These are phyloP conservation scores for Aspergillus cejpii DNA, from an alignment of 2,329 filamentous ascomycete species.

Conservation along the genomic window DNA sequence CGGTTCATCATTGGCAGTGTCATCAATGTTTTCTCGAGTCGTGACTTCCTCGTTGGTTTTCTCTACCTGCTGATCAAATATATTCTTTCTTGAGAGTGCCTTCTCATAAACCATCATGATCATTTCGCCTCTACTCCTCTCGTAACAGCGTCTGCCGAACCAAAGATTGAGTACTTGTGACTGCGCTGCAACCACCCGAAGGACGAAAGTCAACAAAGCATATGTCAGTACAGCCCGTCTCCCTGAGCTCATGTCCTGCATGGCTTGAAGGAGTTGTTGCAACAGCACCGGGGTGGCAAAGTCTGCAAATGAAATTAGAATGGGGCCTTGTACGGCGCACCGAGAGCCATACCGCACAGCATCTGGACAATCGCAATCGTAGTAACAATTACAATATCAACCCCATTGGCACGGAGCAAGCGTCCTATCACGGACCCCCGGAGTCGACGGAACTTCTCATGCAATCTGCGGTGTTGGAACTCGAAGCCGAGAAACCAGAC, in stretches of 20 bases:
- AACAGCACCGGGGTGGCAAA: constrained; percentile 61
- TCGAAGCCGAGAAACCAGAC: constrained; percentile 75
- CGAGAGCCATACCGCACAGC: constrained; percentile 41
- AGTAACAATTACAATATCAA: constrained; percentile 67
- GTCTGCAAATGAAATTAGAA: constrained; percentile 34
- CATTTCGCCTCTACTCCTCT: constrained; percentile 76
- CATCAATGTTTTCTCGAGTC: constrained; percentile 5
- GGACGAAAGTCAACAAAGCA: constrained; percentile 54
- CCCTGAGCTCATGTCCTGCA: constrained; percentile 50
- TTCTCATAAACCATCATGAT: constrained; percentile 81
- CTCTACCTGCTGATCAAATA: constrained; percentile 33
- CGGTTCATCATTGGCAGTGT: constrained; percentile 7
- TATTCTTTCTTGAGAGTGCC: constrained; percentile 59
- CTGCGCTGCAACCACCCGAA: constrained; percentile 58
- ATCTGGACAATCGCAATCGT: constrained; percentile 59
- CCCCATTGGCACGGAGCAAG: constrained; percentile 66
- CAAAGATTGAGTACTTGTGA: constrained; percentile 64
- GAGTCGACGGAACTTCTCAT: constrained; percentile 66
- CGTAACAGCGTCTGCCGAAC: constrained; percentile 78
- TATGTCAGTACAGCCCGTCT: constrained; percentile 58
- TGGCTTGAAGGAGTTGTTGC: constrained; percentile 63
- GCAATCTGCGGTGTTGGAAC: constrained; percentile 71
- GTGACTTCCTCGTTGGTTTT: constrained; percentile 22
- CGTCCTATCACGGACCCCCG: constrained; percentile 64
- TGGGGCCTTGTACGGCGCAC: neutral